Conservation (phyloP, 2,329 filamentous ascomycete species). For the Fusarium dlaminii region DNA sequence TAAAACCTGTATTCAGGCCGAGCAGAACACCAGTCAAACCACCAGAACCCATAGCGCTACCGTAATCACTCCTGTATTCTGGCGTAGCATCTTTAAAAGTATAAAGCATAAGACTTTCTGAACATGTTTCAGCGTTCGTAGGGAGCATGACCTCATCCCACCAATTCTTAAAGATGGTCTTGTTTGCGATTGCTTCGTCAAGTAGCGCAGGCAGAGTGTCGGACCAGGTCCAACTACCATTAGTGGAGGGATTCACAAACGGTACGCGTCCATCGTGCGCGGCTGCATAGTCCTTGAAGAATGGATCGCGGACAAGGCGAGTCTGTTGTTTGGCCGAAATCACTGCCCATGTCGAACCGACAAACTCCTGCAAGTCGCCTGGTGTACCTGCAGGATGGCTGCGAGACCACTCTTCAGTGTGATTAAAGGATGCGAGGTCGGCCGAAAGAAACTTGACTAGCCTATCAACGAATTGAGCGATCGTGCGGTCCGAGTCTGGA, state of each 20-base stretch:
- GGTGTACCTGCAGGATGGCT: not conserved
- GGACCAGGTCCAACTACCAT: not conserved
- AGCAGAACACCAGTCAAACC: not conserved
- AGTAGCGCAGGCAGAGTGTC: fast-evolving
- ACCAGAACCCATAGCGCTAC: not conserved
- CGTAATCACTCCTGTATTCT: not conserved
- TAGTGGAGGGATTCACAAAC: not conserved
- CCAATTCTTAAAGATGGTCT: not conserved
- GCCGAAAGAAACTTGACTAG: not conserved
- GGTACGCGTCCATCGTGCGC: not conserved
- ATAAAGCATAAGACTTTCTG: not conserved
- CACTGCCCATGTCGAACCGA: not conserved
- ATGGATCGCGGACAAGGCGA: not conserved
- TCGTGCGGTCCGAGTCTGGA: not conserved
- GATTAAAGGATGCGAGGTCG: not conserved
- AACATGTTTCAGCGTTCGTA: not conserved
- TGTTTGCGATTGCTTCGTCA: not conserved
- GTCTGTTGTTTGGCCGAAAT: not conserved
- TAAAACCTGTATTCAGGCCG: not conserved
- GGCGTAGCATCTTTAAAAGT: not conserved
- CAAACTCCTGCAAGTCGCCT: not conserved
- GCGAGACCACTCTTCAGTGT: not conserved
- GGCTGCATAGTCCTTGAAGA: not conserved
- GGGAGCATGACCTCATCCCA: not conserved
- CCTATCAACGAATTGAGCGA: not conserved